A percentile compares a stretch with the other conserved stretches of the same genome.
Evolutionary conservation across 2,329 filamentous ascomycete species (phyloP).

Genomic region (Xylaria sp.): DNA sequence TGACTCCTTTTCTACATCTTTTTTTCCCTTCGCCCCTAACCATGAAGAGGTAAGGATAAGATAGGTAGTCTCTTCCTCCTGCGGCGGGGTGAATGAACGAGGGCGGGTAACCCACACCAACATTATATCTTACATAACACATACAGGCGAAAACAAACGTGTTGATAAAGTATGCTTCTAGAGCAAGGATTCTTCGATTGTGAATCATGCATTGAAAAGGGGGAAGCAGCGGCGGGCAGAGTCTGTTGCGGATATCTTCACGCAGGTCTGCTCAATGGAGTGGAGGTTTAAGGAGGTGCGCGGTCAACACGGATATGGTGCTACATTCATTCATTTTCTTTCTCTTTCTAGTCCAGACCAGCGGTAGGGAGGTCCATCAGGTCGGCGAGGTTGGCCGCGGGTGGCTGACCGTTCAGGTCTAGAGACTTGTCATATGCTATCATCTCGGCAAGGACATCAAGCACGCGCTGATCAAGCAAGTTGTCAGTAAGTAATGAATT

Average conservation of each 20-base stretch:
- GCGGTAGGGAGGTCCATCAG: conserved; percentile 62
- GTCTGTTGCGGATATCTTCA: conserved; percentile 18
- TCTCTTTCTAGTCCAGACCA: conserved; percentile 61
- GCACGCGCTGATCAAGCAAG: conserved; percentile 72
- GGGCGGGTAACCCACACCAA: conserved; percentile 35
- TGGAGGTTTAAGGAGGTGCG: conserved; percentile 32
- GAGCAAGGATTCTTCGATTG: conserved; percentile 19
- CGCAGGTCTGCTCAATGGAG: conserved; percentile 30
- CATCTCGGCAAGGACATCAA: conserved; percentile 98
- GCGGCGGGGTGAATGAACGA: conserved; percentile 16
- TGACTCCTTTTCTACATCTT: conserved; percentile 25
- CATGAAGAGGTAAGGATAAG: too few relatives aligned
- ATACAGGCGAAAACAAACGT: conserved; percentile 31
- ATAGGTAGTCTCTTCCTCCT: too few relatives aligned
- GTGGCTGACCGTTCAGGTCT: conserved; percentile 57
- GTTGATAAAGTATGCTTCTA: conserved; percentile 15
- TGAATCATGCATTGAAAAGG: conserved; percentile 25
- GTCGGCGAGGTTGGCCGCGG: conserved; percentile 55
- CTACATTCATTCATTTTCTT: conserved; percentile 8
- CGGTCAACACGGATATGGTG: conserved; percentile 31
- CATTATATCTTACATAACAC: conserved; percentile 49
- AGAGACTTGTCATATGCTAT: conserved; percentile 88
- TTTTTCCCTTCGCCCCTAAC: conserved; percentile 13
- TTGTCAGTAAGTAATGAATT: conserved; percentile 15
- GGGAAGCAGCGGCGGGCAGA: conserved; percentile 15